Base-by-base conservation (phyloP, 208 protist genomes). In the Trypanosoma boissoni region DNA sequence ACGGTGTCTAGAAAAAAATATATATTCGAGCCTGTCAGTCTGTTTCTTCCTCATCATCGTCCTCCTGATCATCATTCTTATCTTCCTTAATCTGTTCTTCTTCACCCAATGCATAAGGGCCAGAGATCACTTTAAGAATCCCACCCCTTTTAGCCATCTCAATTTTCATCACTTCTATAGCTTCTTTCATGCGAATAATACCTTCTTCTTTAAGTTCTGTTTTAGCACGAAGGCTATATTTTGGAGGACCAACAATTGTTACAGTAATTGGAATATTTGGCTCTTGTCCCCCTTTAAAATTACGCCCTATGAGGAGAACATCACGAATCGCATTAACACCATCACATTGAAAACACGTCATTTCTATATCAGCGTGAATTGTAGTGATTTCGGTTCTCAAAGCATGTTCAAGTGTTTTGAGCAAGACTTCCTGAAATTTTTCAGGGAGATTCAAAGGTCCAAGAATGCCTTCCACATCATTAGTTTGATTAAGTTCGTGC, bases 261-360 rank as follows among this genome's bases (percentile, higher is more conserved):
- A 98, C 95, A 27, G 91, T 74, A 18, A 98, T 78, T 18, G 74
- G 75, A 31, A 96, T 85, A 24, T 79, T 45, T 4, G 80, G 74
- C 5, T 82, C 63, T 12, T 92, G 76, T 24, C 84, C 88, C 6
- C 78, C 65, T n/a, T 84, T 58, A 65, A 77, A 89, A 10, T 78
- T 76, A 50, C 96, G 74, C n/a, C 96, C 97, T 16, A 94, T 71
- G 14, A 84, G 51, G 2, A 99, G 84, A 1, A 98, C 92, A 8
- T 88, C 71, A 57, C 98, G 98, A 59, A 99, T 96, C 6, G 97
- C 97, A 62, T 99, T 94, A 50, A 99, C 98, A 52, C 98, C 98
- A 72, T 98, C 97, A 68, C 96, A 98, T 23, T 83, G 75, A 75
- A 97, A 99, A 82, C 98, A 99, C n/a, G 96, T 98, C 26, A 99